These are phyloP conservation scores for Globisporangium paddicum DNA, from an alignment of 352 stramenopile genomes.

Conservation along the genomic window DNA sequence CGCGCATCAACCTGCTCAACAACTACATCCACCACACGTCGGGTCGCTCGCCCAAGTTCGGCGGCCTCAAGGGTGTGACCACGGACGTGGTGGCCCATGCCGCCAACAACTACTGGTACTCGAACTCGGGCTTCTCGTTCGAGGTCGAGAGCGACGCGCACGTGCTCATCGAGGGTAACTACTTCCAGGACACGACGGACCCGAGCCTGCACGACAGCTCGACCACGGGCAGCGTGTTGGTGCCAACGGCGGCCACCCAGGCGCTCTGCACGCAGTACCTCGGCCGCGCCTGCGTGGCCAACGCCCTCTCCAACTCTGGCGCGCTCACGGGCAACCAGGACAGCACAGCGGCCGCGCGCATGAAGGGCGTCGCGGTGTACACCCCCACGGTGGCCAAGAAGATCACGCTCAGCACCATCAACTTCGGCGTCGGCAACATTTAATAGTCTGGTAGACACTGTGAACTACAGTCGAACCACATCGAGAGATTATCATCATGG, in stretches of 20 bases:
- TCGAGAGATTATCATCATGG: too few species aligned
- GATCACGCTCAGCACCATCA: background rate
- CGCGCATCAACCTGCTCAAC: constrained; percentile 27
- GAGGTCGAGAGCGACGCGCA: constrained; percentile 10
- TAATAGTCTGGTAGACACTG: background rate
- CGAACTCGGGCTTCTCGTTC: constrained; percentile 19
- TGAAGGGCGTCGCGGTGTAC: constrained; percentile 9
- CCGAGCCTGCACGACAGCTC: constrained; percentile 9
- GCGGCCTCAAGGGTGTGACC: constrained; percentile 5
- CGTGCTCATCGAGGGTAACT: constrained; percentile 27
- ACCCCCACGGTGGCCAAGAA: background rate
- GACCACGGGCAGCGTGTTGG: constrained; percentile 13
- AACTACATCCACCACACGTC: constrained; percentile 36
- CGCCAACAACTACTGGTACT: constrained; percentile 18
- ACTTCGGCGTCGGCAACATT: constrained; percentile 8
- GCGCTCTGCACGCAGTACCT: constrained; percentile 5
- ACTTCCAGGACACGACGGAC: constrained; percentile 29
- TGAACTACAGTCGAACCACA: too few species aligned
- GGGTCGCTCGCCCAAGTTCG: constrained; percentile 28
- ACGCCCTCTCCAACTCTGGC: background rate
- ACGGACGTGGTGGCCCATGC: constrained; percentile 20
- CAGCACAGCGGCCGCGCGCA: constrained; percentile 1
- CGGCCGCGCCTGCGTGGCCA: constrained; percentile 8
- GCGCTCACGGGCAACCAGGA: constrained; percentile 1
- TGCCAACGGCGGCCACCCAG: constrained; percentile 7